Evolutionary conservation across 345 rosid genomes (phyloP).

Genomic region (Citrus mangshanensis): DNA sequence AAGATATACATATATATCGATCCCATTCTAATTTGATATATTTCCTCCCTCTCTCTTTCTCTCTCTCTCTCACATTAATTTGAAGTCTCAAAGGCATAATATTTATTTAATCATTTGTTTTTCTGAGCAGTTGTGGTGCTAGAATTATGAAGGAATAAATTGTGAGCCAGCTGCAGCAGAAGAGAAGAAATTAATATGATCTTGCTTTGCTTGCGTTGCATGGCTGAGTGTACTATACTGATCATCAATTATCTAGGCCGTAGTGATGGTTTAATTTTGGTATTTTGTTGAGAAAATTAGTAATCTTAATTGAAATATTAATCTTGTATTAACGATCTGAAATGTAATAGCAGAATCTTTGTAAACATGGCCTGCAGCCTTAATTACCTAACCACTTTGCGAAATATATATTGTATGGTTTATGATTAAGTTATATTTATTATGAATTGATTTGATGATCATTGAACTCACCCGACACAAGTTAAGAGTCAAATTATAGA

Average conservation of each 20-base stretch:
- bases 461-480: not conserved
- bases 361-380: not conserved
- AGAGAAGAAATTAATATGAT: not conserved
- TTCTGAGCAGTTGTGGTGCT: constrained; percentile 72
- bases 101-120: not conserved
- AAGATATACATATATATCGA: constrained; percentile 3
- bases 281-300: not conserved
- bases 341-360: not conserved
- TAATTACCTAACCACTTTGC: not conserved
- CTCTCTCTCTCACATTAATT: not conserved
- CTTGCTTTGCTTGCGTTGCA: not conserved
- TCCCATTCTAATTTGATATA: not conserved
- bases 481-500: not conserved
- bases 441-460: not conserved
- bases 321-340: not conserved
- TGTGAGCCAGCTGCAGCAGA: not conserved
- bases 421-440: not conserved
- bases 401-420: not conserved
- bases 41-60: not conserved
- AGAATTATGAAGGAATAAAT: constrained; percentile 52
- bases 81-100: not conserved
- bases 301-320: not conserved
- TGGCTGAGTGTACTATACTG: not conserved
- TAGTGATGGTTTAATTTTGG: not conserved
- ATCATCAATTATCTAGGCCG: not conserved